These are phyloP conservation scores for Pichia inconspicua DNA, from an alignment of 1,139 yeast genomes.

Conservation along the genomic window DNA sequence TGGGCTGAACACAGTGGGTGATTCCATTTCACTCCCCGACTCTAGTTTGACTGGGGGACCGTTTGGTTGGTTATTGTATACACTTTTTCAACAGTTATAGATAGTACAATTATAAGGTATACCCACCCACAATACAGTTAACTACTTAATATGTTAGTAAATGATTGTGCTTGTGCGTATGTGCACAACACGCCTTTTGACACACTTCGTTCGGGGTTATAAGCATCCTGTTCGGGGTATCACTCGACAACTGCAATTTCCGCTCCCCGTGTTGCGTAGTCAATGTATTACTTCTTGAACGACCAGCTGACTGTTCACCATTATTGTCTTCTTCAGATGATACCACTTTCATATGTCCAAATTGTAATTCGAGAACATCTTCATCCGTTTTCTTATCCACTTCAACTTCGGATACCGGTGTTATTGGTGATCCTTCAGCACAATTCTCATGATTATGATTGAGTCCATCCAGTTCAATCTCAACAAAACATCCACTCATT, in stretches of 20 bases:
- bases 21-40: no score
- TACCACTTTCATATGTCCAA: background rate
- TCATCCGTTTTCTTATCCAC: background rate
- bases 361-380: background rate
- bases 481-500: constrained; percentile 10
- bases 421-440: background rate
- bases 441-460: background rate
- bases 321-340: background rate
- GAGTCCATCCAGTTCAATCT: constrained; percentile 9
- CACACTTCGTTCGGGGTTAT: constrained; percentile 22
- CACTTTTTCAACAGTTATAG: no score
- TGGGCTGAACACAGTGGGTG: no score
- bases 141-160: constrained; percentile 7
- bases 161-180: constrained; percentile 23
- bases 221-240: constrained; percentile 9
- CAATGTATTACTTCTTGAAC: constrained; percentile 9
- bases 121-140: background rate
- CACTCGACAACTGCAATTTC: constrained; percentile 8
- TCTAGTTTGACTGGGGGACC: no score
- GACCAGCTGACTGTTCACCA: background rate
- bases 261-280: constrained; percentile 7
- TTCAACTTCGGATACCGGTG: background rate
- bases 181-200: constrained; percentile 19
- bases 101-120: no score
- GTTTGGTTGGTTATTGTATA: no score